Evolutionary conservation across 768 basidiomycete species (phyloP), one percentile per base, ranked within the genome.

Genomic region (Suillus tomentosus): DNA sequence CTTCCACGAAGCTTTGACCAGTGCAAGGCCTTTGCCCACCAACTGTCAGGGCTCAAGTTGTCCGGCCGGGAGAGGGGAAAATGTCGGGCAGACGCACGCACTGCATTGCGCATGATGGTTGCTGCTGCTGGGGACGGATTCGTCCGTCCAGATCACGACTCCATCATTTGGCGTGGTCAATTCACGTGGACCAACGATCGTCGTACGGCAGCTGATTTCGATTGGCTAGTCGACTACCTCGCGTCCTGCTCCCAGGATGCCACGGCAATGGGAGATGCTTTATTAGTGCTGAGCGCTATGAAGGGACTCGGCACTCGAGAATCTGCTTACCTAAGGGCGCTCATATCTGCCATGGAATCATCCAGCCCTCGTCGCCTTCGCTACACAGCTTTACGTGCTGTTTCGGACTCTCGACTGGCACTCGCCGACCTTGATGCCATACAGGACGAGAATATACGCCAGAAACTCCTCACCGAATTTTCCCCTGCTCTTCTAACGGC

Each of bases 211-310:
- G 17, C 39, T 58, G 56, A 58, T 58, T 58, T 58, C 24, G 39
- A 58, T 27, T 58, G 56, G 56, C 39, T 58, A 15, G 9, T 58
- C 15, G 39, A 58, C 39, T 58, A 40, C 39, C 39, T 58, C 8
- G 24, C 10, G 24, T 40, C 5, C 27, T 40, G 39, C 39, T 22
- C 56, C 36, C 24, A 58, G 5, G 56, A 58, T 27, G 15, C 27
- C 22, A 27, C 56, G 0, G 10, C 24, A 10, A 58, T 40, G 22
- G 56, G 36, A 19, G 39, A 58, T 27, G 56, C 56, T 15, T 40
- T 58, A 22, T 58, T 58, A 27, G 39, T 17, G 39, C 24, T 58
- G 56, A 58, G 56, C 24, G 56, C 56, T 58, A 58, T 58, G 56
- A 24, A 24, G 3, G 24, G 24, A 40, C 56, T 58, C 40, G 56